phyloP scores from a whole-genome alignment of 345 rosid species.

The Populus nigra region DNA sequence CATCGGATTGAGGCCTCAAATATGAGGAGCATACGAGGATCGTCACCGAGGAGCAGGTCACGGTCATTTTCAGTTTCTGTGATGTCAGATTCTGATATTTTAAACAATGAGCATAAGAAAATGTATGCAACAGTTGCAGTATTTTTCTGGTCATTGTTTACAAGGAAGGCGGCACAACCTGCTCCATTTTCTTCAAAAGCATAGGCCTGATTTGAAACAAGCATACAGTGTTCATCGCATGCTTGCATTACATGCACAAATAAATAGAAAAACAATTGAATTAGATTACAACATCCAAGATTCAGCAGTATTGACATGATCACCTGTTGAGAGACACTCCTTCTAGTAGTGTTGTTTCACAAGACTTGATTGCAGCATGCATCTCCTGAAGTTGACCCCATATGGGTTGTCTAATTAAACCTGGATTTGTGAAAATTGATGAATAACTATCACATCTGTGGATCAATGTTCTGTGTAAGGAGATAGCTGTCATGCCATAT shows the following conservation, averaged over 20 bases:
- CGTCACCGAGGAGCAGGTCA: conserved; percentile 52
- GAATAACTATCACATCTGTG: too few species aligned
- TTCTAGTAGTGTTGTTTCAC: conserved; percentile 46
- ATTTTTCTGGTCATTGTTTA: too few species aligned
- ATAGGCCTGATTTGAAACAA: conserved; percentile 44
- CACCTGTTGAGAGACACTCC: conserved; percentile 60
- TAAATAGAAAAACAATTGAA: too few species aligned
- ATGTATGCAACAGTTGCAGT: too few species aligned
- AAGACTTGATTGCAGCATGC: conserved; percentile 56
- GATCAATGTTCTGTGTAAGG: too few species aligned
- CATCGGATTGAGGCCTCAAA: conserved; percentile 80
- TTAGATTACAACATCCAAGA: too few species aligned
- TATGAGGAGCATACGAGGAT: conserved; percentile 57
- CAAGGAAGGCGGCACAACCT: too few species aligned
- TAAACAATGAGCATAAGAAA: conserved; percentile 48
- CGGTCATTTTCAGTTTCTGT: conserved; percentile 55
- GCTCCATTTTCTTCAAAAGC: conserved; percentile 33
- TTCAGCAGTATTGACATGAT: background rate
- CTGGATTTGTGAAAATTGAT: conserved; percentile 21
- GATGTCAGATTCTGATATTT: conserved; percentile 61
- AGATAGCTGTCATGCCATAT: conserved; percentile 15
- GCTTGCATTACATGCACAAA: background rate
- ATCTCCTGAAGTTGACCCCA: conserved; percentile 84
- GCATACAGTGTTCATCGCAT: background rate
- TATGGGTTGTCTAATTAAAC: conserved; percentile 67